Evolutionary conservation across 2,329 filamentous ascomycete genomes (phyloP).

Genomic region (Lasiodiplodia theobromae): DNA sequence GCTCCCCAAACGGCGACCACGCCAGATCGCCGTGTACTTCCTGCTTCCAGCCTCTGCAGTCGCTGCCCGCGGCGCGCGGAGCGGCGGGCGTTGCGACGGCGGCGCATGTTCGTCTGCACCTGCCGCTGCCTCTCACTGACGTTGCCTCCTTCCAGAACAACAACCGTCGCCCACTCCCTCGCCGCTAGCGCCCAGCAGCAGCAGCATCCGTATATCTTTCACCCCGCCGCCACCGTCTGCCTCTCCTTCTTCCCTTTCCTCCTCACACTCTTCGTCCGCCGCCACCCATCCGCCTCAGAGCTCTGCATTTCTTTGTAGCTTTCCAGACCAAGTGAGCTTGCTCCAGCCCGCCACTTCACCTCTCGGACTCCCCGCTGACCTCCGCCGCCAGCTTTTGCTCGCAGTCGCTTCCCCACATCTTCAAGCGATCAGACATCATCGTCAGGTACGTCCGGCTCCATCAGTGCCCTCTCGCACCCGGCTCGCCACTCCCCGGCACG

Average conservation of each 20-base stretch:
- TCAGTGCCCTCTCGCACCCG: not conserved
- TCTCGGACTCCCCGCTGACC: slow-evolving; percentile 12
- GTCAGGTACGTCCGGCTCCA: slow-evolving; percentile 41
- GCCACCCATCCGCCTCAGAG: slow-evolving; percentile 48
- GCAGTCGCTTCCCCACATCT: slow-evolving; percentile 45
- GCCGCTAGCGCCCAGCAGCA: slow-evolving; percentile 26
- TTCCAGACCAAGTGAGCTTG: slow-evolving; percentile 43
- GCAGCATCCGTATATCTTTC: slow-evolving; percentile 36
- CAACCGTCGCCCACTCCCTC: slow-evolving; percentile 27
- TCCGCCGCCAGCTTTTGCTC: slow-evolving; percentile 45
- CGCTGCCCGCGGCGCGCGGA: slow-evolving; percentile 12
- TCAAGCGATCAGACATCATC: slow-evolving; percentile 50
- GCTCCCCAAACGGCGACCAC: slow-evolving; percentile 19
- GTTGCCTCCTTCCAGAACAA: slow-evolving; percentile 30
- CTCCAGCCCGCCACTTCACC: slow-evolving; percentile 1
- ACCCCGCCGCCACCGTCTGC: slow-evolving; percentile 32
- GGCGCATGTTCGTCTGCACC: slow-evolving; percentile 29
- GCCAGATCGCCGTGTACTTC: slow-evolving; percentile 14
- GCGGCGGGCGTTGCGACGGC: slow-evolving; percentile 24
- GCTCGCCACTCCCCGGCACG: slow-evolving; percentile 13
- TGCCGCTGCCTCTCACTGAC: slow-evolving; percentile 31
- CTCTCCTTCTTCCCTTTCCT: slow-evolving; percentile 36
- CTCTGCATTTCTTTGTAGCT: slow-evolving; percentile 54
- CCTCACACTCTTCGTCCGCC: slow-evolving; percentile 49
- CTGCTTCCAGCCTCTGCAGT: slow-evolving; percentile 11